Conservation (phyloP, 495 filamentous ascomycete species). For the Neurospora africana region DNA sequence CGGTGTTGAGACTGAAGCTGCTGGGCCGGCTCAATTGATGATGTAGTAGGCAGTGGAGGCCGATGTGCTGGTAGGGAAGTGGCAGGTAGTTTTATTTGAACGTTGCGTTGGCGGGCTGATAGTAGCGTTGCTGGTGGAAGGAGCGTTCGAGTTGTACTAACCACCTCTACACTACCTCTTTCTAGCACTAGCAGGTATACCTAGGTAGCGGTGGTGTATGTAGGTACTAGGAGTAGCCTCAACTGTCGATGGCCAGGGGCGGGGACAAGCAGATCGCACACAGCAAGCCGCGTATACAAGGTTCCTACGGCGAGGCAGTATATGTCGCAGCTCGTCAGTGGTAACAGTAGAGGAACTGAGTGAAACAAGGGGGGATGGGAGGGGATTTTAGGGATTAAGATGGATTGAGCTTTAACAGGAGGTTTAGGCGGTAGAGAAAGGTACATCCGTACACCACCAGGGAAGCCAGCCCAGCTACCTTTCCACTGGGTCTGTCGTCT, state of each 20-base stretch:
- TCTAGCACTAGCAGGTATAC: not conserved
- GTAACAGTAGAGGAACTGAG: not conserved
- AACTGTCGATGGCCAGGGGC: not conserved
- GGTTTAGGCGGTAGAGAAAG: not conserved
- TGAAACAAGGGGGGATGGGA: not conserved
- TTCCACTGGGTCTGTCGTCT: not conserved
- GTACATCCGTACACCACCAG: not conserved
- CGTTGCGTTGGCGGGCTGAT: not conserved
- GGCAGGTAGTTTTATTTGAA: not conserved
- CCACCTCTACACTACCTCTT: not conserved
- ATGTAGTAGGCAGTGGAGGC: not conserved
- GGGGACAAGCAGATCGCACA: not conserved
- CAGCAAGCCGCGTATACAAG: not conserved
- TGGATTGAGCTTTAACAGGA: not conserved
- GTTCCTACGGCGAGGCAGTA: not conserved
- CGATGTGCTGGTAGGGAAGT: not conserved
- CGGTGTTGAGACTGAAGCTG: not conserved
- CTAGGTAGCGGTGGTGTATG: not conserved
- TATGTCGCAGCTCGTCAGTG: not conserved
- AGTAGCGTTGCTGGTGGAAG: not conserved
- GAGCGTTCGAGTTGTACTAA: not conserved
- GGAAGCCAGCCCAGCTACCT: not conserved
- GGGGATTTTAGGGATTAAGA: not conserved
- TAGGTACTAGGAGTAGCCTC: not conserved
- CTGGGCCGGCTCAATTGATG: not conserved